Evolutionary conservation across 768 basidiomycete genomes (phyloP).

Genomic region (Clitopilus passeckerianus): DNA sequence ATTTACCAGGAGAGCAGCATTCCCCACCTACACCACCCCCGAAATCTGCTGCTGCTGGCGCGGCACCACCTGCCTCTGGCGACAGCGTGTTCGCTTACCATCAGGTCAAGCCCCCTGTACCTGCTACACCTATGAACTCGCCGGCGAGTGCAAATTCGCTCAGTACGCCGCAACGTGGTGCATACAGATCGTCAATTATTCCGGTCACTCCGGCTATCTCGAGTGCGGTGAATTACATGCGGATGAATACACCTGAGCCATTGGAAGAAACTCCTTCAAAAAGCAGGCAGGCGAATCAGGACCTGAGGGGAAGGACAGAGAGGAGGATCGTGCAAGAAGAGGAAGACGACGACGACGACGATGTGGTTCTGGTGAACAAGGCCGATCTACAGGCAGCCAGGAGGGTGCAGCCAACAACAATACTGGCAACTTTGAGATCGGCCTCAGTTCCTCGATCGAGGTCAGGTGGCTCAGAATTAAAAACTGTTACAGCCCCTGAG

Average conservation of each 20-base stretch:
- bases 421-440: not conserved
- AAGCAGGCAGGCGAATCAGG: not conserved
- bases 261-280: not conserved
- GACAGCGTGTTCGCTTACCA: not conserved
- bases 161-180: not conserved
- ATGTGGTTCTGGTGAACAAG: not conserved
- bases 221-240: constrained; percentile 53
- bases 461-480: not conserved
- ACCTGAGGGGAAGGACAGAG: constrained; percentile 1
- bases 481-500: not conserved
- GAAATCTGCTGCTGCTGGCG: constrained; percentile 14
- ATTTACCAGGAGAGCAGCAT: not conserved
- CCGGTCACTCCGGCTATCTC: constrained; percentile 53
- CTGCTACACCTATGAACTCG: not conserved
- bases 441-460: not conserved
- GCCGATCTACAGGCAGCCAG: not conserved
- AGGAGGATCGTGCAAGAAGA: constrained; percentile 12
- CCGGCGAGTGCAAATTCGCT: not conserved
- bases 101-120: not conserved
- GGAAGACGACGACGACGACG: constrained; percentile 5
- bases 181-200: constrained; percentile 43
- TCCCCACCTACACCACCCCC: not conserved
- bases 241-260: constrained; percentile 17
- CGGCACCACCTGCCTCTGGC: constrained; percentile 3
- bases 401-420: not conserved